A percentile compares a stretch with the other conserved stretches of the same genome.
Evolutionary conservation across 1,284 basidiomycete genomes (phyloP).

Genomic region (Stygiomarasmius scandens): DNA sequence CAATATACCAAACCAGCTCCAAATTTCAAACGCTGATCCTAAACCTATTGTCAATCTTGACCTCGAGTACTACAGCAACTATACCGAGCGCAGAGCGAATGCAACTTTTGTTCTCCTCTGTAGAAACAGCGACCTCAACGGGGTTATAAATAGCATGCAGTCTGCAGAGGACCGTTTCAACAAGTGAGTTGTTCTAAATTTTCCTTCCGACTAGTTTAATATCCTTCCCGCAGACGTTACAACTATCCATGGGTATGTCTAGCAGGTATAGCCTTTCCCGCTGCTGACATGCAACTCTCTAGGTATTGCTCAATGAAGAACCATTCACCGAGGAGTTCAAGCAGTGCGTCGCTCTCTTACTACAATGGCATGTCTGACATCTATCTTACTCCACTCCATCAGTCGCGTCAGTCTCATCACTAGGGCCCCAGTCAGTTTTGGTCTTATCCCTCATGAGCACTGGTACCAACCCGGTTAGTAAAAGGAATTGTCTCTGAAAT

Average conservation of each 20-base stretch:
- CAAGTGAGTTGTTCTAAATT: too few relatives aligned
- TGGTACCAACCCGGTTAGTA: slow-evolving; percentile 91
- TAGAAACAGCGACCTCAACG: slow-evolving; percentile 49
- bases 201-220: too few relatives aligned
- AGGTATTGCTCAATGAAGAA: slow-evolving; percentile 68
- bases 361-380: background rate
- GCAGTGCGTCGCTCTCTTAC: slow-evolving; percentile 35
- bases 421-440: slow-evolving; percentile 63
- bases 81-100: slow-evolving; percentile 30
- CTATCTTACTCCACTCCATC: slow-evolving; percentile 7
- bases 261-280: background rate
- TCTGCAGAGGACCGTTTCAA: slow-evolving; percentile 67
- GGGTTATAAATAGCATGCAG: slow-evolving; percentile 55
- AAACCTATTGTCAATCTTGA: background rate
- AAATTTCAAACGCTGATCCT: slow-evolving; percentile 1
- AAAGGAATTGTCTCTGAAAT: too few relatives aligned
- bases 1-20: slow-evolving; percentile 14
- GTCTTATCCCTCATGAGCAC: slow-evolving; percentile 68
- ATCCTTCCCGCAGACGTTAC: too few relatives aligned
- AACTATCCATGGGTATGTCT: slow-evolving; percentile 64
- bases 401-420: slow-evolving; percentile 61
- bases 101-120: slow-evolving; percentile 44
- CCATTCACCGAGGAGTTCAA: slow-evolving; percentile 74
- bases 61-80: slow-evolving; percentile 12
- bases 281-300: background rate